Base-by-base conservation (phyloP, 495 filamentous ascomycete genomes). In the Rhypophila decipiens region DNA sequence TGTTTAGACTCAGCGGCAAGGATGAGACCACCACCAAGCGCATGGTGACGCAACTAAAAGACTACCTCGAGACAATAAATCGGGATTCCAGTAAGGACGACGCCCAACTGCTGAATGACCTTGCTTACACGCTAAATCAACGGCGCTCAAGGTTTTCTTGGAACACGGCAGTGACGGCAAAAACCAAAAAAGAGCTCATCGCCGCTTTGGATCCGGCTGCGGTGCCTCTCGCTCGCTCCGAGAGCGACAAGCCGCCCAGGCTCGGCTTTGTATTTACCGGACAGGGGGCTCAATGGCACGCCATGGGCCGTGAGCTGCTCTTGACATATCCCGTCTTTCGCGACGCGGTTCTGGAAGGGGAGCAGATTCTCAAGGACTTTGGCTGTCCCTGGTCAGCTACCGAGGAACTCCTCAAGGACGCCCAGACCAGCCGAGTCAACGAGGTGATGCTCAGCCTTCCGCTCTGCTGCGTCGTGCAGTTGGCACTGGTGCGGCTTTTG, bases 271-370 rank as follows among this genome's bases (percentile, higher is more conserved):
- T 69, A 21, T 69, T 66, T 46, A 69, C 58, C 1, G 66, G 66
- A 4, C 66, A 69, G 39, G 66, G 64, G 29, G 64, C 66, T 15
- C 71, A 77, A 36, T 80, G 73, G 73, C 49, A 65, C 34, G 67
- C 63, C 5, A 80, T 80, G 77, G 75, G 76, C 0, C 63, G 66
- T 1, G 71, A 72, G 48, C 63, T 77, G 0, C 59, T 71, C 1
- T 8, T 0, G 12, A 47, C 56, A 1, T 75, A 67, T 39, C 64
- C 65, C 3, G 46, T 60, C 17, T 66, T 66, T 40, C 27, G 19
- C 9, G 11, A 4, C 3, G 24, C 57, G 1, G 21, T 65, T 21
- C 11, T 39, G 11, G 41, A 56, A 39, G 51, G 46, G 1, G 56
- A 63, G 9, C 47, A 15, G 2, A 46, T 31, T 18, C 41, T 61